A percentile compares a stretch with the other conserved stretches of the same genome.
Evolutionary conservation across 305 asterid species (phyloP).

Genomic region (Fraxinus sp.): DNA sequence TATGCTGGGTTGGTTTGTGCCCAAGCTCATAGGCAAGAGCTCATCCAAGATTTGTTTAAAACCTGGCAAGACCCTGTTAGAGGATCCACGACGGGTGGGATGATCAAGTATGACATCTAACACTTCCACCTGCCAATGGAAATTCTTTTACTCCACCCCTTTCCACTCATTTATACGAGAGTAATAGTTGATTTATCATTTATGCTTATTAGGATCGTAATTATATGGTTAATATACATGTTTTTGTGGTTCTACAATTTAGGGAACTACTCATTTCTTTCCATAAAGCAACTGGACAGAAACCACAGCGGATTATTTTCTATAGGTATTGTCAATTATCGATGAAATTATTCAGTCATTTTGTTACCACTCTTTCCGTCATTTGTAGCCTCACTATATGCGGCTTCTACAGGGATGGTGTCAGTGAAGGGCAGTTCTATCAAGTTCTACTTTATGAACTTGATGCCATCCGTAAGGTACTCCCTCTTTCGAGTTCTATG

Average conservation of each 20-base stretch:
- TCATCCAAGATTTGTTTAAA: conserved; percentile 80
- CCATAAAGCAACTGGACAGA: conserved; percentile 85
- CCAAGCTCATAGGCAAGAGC: conserved; percentile 94
- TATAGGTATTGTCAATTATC: conserved; percentile 51
- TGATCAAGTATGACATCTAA: conserved; percentile 66
- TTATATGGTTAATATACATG: background rate
- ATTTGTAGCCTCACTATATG: background rate
- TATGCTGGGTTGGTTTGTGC: conserved; percentile 95
- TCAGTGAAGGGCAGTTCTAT: conserved; percentile 96
- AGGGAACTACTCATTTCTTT: conserved; percentile 94
- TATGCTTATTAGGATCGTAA: background rate
- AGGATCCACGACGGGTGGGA: conserved; percentile 87
- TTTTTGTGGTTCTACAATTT: conserved; percentile 22
- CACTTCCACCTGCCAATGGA: background rate
- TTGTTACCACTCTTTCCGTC: background rate
- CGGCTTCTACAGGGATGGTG: conserved; percentile 72
- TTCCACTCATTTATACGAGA: background rate
- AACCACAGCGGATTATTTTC: conserved; percentile 87
- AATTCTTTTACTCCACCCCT: background rate
- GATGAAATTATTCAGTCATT: background rate
- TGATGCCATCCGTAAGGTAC: conserved; percentile 92
- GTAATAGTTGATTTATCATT: background rate
- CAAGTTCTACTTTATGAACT: conserved; percentile 87
- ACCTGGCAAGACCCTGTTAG: conserved; percentile 88
- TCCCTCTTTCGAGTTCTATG: background rate